Evolutionary conservation across 768 basidiomycete genomes (phyloP).

Genomic region (Dentipellis sp.): DNA sequence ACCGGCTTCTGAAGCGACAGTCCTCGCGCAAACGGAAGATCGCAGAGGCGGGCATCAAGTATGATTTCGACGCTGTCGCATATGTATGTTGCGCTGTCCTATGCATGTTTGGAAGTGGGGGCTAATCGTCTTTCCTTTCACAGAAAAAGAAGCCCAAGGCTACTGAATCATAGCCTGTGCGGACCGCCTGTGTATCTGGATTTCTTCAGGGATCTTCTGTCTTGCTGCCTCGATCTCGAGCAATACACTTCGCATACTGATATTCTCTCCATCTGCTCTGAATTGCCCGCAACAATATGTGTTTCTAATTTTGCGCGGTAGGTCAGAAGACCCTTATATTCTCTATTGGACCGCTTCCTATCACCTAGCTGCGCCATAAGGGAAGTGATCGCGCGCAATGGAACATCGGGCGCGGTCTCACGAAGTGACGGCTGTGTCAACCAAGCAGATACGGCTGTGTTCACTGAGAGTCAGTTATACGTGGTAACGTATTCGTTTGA

Average conservation of each 20-base stretch:
- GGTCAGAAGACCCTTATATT: too few species aligned
- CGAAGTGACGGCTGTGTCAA: neutral
- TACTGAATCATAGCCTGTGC: neutral
- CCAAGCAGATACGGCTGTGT: neutral
- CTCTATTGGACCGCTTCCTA: too few species aligned
- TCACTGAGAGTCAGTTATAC: too few species aligned
- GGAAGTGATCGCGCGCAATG: too few species aligned
- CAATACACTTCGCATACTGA: neutral
- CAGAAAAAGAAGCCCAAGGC: conserved; percentile 4
- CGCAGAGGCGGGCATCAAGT: conserved; percentile 74
- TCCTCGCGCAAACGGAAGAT: conserved; percentile 71
- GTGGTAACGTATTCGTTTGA: too few species aligned
- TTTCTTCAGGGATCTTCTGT: too few species aligned
- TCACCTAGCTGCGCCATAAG: too few species aligned
- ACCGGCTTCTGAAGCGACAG: conserved; percentile 69
- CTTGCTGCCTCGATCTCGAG: neutral
- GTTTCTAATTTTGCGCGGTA: too few species aligned
- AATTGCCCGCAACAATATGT: neutral
- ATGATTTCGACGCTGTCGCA: conserved; percentile 71
- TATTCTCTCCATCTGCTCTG: neutral
- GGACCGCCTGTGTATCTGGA: neutral
- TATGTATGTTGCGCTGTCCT: conserved; percentile 53
- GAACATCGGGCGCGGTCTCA: too few species aligned
- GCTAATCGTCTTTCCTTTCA: neutral
- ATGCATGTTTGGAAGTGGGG: neutral